Evolutionary conservation across 75 land plant genomes (phyloP), one percentile per base, ranked within the genome.

Genomic region (Gnetum montanum): DNA sequence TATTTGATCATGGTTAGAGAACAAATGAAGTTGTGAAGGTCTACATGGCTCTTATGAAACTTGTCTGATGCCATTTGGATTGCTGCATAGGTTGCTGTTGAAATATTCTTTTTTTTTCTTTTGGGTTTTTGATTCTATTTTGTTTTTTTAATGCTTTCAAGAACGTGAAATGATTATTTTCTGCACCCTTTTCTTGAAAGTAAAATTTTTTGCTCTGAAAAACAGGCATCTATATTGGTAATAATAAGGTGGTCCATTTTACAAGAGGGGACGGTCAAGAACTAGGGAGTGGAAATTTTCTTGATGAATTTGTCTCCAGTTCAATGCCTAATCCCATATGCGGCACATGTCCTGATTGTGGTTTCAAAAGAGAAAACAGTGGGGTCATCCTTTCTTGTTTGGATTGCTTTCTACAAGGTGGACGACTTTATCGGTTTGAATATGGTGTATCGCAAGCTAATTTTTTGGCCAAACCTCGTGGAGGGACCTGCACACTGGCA

Each of bases 401-500:
- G 34, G 80, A 83, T 34, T 87, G 91, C 72, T 87, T 87, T 44
- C 84, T 87, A 22, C 38, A 47, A 33, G 60, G 50, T 7, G 81
- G 91, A 7, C 65, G 75, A 19, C 81, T 87, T 3, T 80, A 79
- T 64, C 64, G 70, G 57, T 87, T 87, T 47, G 78, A 83, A 33
- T 87, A 87, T 63, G 77, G 78, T 33, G 82, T 73, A 2, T 38
- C 77, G 0, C 73, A 82, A 36, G 59, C 82, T 2, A 71, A 70
- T 31, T 92, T 92, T 67, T 47, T 92, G 13, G 86, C 87, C 19
- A 82, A 84, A 71, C 69, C 79, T n/a, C 63, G 90, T 10, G 90
- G 90, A 30, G 90, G 90, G 19, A 82, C 90, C 18, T 85, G 90
- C 67, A 85, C 81, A 15, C 72, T 72, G 56, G 90, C 90, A 31